Evolutionary conservation across 192 early-diverging fungal species (phyloP).

Genomic region (Rhizophagus clarus): DNA sequence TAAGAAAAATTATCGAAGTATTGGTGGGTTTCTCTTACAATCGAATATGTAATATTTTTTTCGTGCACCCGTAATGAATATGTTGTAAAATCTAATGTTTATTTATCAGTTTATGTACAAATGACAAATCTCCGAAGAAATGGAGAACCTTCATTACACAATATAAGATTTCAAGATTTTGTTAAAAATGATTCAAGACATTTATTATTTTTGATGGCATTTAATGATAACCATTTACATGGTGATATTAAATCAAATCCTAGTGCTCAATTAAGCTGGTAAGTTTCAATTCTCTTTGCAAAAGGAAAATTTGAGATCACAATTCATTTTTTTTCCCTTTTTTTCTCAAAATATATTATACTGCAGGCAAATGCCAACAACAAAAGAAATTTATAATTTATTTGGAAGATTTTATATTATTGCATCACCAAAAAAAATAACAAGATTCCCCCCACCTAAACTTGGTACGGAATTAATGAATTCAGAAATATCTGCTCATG

Average conservation of each 20-base stretch:
- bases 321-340: not conserved
- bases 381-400: slow-evolving; percentile 68
- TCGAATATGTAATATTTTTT: not conserved
- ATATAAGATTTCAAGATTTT: slow-evolving; percentile 61
- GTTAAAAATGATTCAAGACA: slow-evolving; percentile 62
- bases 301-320: not conserved
- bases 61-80: not conserved
- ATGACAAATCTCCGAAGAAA: slow-evolving; percentile 31
- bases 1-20: slow-evolving; percentile 25
- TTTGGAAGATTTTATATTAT: slow-evolving; percentile 72
- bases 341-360: not conserved
- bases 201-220: slow-evolving; percentile 64
- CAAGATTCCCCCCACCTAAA: slow-evolving; percentile 63
- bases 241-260: slow-evolving; percentile 68
- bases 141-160: slow-evolving; percentile 29
- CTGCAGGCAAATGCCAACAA: slow-evolving; percentile 68
- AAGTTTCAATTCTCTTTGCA: slow-evolving; percentile 3
- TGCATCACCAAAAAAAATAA: slow-evolving; percentile 66
- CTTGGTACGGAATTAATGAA: slow-evolving; percentile 27
- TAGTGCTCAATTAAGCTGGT: slow-evolving; percentile 68
- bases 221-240: slow-evolving; percentile 72
- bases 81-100: too few relatives aligned
- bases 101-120: slow-evolving; percentile 18
- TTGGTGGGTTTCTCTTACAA: slow-evolving; percentile 13
- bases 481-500: slow-evolving; percentile 42